Evolutionary conservation across 1,139 yeast species (phyloP).

Genomic region (Neolecta irregularis): DNA sequence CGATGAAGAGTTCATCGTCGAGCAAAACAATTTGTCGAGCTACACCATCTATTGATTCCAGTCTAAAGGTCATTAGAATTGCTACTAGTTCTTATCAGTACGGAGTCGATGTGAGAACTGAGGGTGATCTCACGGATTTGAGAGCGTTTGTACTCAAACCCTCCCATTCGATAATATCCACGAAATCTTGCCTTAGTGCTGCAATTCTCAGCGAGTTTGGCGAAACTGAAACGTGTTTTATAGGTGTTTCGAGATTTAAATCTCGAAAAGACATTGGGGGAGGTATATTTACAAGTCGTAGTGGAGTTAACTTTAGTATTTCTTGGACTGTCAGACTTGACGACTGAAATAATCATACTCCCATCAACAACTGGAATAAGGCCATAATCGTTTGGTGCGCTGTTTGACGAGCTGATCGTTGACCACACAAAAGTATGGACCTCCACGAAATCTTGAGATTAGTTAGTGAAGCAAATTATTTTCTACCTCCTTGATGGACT

Average conservation of each 20-base stretch:
- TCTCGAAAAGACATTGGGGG: constrained; percentile 81
- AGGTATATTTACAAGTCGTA: constrained; percentile 76
- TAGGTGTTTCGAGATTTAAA: constrained; percentile 36
- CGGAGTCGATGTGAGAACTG: too few relatives aligned
- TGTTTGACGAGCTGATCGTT: constrained; percentile 52
- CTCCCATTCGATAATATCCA: constrained; percentile 6
- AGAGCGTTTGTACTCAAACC: too few relatives aligned
- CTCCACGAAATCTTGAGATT: constrained; percentile 26
- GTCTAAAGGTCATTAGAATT: too few relatives aligned
- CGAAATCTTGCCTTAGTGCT: constrained; percentile 18
- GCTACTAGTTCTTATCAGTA: too few relatives aligned
- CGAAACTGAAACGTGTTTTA: constrained; percentile 51
- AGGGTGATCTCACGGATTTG: too few relatives aligned
- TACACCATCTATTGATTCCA: too few relatives aligned
- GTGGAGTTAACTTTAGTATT: constrained; percentile 62
- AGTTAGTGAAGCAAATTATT: constrained; percentile 29
- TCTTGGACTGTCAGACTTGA: constrained; percentile 9
- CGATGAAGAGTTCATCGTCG: too few relatives aligned
- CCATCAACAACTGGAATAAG: constrained; percentile 76
- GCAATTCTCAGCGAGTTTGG: constrained; percentile 46
- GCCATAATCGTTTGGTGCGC: constrained; percentile 57
- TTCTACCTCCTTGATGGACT: constrained; percentile 23
- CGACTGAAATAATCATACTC: constrained; percentile 4
- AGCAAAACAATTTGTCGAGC: too few relatives aligned
- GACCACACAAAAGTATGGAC: constrained; percentile 56